Conservation (phyloP, 2,329 filamentous ascomycete genomes). For the Aspergillus sp. region DNA sequence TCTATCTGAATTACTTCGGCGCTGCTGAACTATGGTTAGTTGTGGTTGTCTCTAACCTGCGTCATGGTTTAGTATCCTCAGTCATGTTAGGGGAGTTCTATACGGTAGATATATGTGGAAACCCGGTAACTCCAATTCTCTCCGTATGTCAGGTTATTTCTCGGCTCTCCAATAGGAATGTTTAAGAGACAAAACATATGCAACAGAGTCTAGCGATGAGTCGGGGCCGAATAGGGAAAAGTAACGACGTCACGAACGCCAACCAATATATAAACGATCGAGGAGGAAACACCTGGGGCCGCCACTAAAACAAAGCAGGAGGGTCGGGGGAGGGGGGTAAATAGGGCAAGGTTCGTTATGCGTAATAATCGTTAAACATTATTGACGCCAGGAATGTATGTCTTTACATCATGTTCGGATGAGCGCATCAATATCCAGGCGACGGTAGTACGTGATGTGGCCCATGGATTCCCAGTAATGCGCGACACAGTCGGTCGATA, state of each 20-base stretch:
- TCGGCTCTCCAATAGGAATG: too few relatives aligned
- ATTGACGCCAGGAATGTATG: background rate
- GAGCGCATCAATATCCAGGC: constrained; percentile 44
- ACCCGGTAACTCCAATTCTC: background rate
- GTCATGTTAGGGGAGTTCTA: background rate
- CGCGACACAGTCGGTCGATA: constrained; percentile 74
- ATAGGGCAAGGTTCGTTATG: constrained; percentile 9
- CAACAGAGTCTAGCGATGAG: too few relatives aligned
- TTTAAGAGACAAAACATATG: too few relatives aligned
- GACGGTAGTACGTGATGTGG: constrained; percentile 46
- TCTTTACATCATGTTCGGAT: constrained; percentile 26
- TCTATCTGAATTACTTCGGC: background rate
- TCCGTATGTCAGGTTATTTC: background rate
- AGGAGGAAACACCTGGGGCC: background rate
- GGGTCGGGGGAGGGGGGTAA: background rate
- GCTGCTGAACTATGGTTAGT: background rate
- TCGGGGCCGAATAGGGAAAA: background rate
- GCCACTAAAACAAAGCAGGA: background rate
- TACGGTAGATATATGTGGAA: background rate
- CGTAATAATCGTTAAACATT: constrained; percentile 6
- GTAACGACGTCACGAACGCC: background rate
- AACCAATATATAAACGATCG: background rate
- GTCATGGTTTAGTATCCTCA: background rate
- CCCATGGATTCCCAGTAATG: constrained; percentile 72
- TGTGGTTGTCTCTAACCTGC: background rate